Evolutionary conservation across 805 yeast genomes (phyloP), one percentile per base, ranked within the genome.

Genomic region (Pichia exigua): DNA sequence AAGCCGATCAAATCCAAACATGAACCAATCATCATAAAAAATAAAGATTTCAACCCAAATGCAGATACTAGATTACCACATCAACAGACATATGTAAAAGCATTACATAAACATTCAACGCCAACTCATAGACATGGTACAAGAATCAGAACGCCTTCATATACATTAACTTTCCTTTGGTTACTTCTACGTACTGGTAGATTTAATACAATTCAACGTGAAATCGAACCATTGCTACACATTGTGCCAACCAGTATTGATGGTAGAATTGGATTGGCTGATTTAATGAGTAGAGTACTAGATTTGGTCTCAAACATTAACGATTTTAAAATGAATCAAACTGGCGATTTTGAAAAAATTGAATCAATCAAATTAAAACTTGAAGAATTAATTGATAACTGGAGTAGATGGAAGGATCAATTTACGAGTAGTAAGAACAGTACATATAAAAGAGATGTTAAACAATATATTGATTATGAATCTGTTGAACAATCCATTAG

Each of bases 371-470:
- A 51, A 32, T n/a, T 20, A 6, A 51, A 47, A 32, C 22, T 51
- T 17, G 26, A 20, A 13, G 54, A 51, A 18, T 15, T 51, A 13
- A 27, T 28, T 4, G 47, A 44, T 21, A 27, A 27, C 15, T 51
- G 54, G 54, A 18, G 24, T 9, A 47, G 42, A 39, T 51, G 54
- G 54, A 51, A 47, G n/a, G 45, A 51, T 20, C 54, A 51, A 15
- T 51, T 35, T 44, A 35, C 50, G 4, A 46, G 40, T 9, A 20
- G 30, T 21, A 44, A 28, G 17, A 47, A 27, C 24, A 43, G 27
- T 26, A 38, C 41, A 35, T 44, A 44, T 18, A 44, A 38, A 26
- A 47, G 40, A 44, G 47, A 47, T 39, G 39, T 47, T n/a, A 39
- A 26, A 43, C 54, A 51, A 40, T 51, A 32, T 27, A 49, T 21